These are phyloP conservation scores for Rhizopogon rudus DNA, from an alignment of 768 basidiomycete genomes.

Conservation along the genomic window DNA sequence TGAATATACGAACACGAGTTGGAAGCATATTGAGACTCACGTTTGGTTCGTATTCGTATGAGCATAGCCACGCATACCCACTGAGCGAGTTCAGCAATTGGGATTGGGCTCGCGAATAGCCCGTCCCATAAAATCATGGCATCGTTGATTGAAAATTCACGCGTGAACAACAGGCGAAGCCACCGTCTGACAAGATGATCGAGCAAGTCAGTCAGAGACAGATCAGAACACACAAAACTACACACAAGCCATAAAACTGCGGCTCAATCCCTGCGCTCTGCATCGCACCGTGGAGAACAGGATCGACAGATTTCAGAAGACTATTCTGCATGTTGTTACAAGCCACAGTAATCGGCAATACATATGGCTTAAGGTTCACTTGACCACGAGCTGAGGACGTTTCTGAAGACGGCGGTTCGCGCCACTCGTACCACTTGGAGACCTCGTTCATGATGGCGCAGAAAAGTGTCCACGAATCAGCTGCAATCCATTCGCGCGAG, in stretches of 20 bases:
- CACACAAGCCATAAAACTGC: slow-evolving; percentile 95
- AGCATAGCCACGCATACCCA: slow-evolving; percentile 96
- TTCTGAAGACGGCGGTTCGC: slow-evolving; percentile 31
- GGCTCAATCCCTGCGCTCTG: slow-evolving; percentile 85
- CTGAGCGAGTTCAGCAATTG: slow-evolving; percentile 68
- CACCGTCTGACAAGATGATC: slow-evolving; percentile 59
- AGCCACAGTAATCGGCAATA: slow-evolving; percentile 80
- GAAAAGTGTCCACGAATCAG: slow-evolving; percentile 88
- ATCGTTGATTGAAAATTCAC: slow-evolving; percentile 80
- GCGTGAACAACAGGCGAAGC: slow-evolving; percentile 88
- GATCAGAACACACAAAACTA: slow-evolving; percentile 5
- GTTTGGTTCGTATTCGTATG: slow-evolving; percentile 83
- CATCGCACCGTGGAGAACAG: slow-evolving; percentile 68
- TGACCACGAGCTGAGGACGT: slow-evolving; percentile 31
- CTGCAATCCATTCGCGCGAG: slow-evolving; percentile 64
- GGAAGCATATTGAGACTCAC: slow-evolving; percentile 41
- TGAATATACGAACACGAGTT: slow-evolving; percentile 7
- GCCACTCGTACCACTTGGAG: slow-evolving; percentile 79
- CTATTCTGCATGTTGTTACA: slow-evolving; percentile 77
- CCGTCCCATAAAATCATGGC: slow-evolving; percentile 95
- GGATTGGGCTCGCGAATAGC: slow-evolving; percentile 77
- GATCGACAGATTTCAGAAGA: slow-evolving; percentile 74
- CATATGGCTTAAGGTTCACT: slow-evolving; percentile 55
- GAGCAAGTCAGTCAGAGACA: slow-evolving; percentile 8
- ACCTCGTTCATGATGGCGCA: slow-evolving; percentile 70